These are phyloP conservation scores for Arachis hypogaea DNA, from an alignment of 306 rosid genomes.

Conservation along the genomic window DNA sequence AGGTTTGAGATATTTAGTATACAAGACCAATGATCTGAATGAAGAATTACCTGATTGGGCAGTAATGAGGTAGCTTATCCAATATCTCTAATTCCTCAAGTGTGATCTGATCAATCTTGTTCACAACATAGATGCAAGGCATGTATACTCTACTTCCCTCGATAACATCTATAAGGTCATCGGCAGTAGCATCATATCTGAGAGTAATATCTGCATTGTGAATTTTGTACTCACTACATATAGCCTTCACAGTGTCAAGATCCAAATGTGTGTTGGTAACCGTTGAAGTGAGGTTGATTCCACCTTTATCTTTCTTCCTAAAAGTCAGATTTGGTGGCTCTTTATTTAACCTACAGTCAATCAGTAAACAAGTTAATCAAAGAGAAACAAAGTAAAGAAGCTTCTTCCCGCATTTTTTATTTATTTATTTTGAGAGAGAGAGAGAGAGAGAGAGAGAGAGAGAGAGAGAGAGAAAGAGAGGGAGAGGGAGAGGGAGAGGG, in stretches of 20 bases:
- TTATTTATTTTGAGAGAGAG: no score
- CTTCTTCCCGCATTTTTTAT: no score
- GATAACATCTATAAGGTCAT: slow-evolving; percentile 95
- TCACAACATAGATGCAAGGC: slow-evolving; percentile 94
- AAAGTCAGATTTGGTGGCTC: slow-evolving; percentile 93
- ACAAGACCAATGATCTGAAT: not conserved
- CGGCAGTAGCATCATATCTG: slow-evolving; percentile 90
- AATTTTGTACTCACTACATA: slow-evolving; percentile 90
- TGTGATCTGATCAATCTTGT: slow-evolving; percentile 97
- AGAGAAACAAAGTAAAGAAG: slow-evolving; percentile 25
- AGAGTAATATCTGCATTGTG: slow-evolving; percentile 98
- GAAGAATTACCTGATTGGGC: slow-evolving; percentile 80
- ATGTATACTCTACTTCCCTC: slow-evolving; percentile 93
- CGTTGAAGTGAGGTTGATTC: slow-evolving; percentile 89
- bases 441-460: no score
- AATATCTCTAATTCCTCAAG: slow-evolving; percentile 96
- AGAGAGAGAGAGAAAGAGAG: no score
- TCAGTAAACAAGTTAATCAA: slow-evolving; percentile 26
- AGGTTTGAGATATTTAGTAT: not conserved
- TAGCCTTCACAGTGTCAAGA: slow-evolving; percentile 94
- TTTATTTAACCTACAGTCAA: slow-evolving; percentile 79
- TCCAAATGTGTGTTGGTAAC: slow-evolving; percentile 86
- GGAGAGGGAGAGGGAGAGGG: no score
- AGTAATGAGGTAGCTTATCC: slow-evolving; percentile 97
- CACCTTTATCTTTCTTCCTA: slow-evolving; percentile 97